A percentile compares a stretch with the other conserved stretches of the same genome.
Evolutionary conservation across 176 grass and related monocot species (phyloP).

Genomic region (Secale cereale): DNA sequence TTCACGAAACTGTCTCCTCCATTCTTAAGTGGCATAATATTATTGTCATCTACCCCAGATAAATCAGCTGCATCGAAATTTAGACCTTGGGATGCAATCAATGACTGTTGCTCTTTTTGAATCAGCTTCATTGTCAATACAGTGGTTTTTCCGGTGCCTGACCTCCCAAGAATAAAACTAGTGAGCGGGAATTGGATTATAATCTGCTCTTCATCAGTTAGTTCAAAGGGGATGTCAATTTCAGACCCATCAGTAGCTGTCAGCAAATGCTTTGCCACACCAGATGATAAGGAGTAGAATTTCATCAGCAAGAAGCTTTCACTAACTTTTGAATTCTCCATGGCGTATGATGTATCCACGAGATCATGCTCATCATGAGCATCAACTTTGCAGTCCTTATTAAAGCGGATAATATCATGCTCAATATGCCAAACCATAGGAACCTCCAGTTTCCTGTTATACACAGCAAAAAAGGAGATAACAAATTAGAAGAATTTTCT

Average conservation of each 20-base stretch:
- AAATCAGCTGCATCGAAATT: neutral
- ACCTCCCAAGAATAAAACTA: slow-evolving; percentile 79
- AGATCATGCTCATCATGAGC: slow-evolving; percentile 18
- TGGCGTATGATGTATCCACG: neutral
- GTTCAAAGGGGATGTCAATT: slow-evolving; percentile 67
- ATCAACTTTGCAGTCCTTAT: slow-evolving; percentile 21
- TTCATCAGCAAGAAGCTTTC: slow-evolving; percentile 89
- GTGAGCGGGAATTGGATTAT: slow-evolving; percentile 63
- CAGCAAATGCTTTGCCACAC: slow-evolving; percentile 64
- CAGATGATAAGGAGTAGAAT: slow-evolving; percentile 79
- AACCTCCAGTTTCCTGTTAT: slow-evolving; percentile 56
- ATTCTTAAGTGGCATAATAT: neutral
- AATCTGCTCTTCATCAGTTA: slow-evolving; percentile 69
- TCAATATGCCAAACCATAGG: slow-evolving; percentile 51
- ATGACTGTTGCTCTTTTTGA: slow-evolving; percentile 59
- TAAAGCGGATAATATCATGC: slow-evolving; percentile 49
- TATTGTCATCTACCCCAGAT: neutral
- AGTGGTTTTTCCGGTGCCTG: slow-evolving; percentile 85
- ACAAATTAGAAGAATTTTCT: too few relatives aligned
- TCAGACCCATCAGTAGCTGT: slow-evolving; percentile 70
- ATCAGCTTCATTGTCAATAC: slow-evolving; percentile 71
- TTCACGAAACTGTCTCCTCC: slow-evolving; percentile 30
- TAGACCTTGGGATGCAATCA: slow-evolving; percentile 55
- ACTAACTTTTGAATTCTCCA: slow-evolving; percentile 77
- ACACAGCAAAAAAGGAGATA: neutral